phyloP scores from a whole-genome alignment of 306 rosid genomes.

The Prinsepia uniflora region DNA sequence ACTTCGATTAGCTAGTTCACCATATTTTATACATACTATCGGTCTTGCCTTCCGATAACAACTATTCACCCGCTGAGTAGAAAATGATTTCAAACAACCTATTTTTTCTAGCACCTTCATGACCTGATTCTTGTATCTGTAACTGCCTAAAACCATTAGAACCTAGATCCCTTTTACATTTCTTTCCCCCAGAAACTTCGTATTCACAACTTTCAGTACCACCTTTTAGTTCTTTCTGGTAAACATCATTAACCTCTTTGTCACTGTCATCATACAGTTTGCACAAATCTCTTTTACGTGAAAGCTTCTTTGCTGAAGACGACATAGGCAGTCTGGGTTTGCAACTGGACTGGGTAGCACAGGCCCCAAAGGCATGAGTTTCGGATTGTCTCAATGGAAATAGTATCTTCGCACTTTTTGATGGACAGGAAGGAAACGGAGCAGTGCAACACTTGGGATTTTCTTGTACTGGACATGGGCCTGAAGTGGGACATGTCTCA shows the following conservation, averaged over 20 bases:
- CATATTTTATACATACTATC: slow-evolving; percentile 55
- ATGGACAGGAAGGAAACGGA: slow-evolving; percentile 25
- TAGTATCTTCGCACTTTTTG: slow-evolving; percentile 26
- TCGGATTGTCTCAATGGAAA: slow-evolving; percentile 23
- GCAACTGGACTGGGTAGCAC: slow-evolving; percentile 20
- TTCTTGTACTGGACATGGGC: slow-evolving; percentile 24
- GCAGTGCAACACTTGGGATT: slow-evolving; percentile 14
- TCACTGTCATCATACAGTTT: slow-evolving; percentile 16
- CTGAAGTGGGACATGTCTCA: slow-evolving; percentile 26
- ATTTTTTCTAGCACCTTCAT: slow-evolving; percentile 25
- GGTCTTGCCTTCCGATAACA: slow-evolving; percentile 41
- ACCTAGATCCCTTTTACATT: slow-evolving; percentile 31
- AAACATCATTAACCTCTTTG: slow-evolving; percentile 21
- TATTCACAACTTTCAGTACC: slow-evolving; percentile 28
- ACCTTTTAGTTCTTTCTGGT: slow-evolving; percentile 25
- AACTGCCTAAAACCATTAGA: slow-evolving; percentile 27
- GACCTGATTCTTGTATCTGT: slow-evolving; percentile 25
- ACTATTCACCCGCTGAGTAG: slow-evolving; percentile 26
- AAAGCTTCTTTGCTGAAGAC: slow-evolving; percentile 27
- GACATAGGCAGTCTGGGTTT: slow-evolving; percentile 14
- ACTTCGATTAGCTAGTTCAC: slow-evolving; percentile 43
- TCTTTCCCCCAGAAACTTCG: slow-evolving; percentile 39
- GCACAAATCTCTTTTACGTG: slow-evolving; percentile 32
- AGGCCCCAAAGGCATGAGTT: slow-evolving; percentile 16
- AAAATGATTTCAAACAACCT: slow-evolving; percentile 19